Percentiles rank a stretch among this genome's conserved stretches.
Conservation (phyloP, 2,329 filamentous ascomycete genomes). For the Colletotrichum lentis region DNA sequence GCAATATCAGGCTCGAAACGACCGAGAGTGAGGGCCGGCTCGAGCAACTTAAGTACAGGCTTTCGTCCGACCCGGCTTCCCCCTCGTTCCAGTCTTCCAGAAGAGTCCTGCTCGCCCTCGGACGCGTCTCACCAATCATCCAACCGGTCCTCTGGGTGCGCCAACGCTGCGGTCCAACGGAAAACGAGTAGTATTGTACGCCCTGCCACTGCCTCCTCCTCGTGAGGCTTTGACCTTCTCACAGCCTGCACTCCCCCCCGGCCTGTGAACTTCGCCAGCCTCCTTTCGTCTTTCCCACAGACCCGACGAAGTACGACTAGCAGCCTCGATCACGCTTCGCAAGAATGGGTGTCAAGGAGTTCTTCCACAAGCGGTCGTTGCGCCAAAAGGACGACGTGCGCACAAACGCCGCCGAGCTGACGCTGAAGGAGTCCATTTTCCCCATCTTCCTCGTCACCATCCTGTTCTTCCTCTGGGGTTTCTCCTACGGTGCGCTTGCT, state of each 20-base stretch:
- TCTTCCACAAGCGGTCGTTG: slow-evolving; percentile 56
- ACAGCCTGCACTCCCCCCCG: neutral
- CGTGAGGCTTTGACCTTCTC: slow-evolving; percentile 5
- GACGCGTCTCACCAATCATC: neutral
- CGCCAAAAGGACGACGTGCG: slow-evolving; percentile 53
- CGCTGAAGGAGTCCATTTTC: slow-evolving; percentile 70
- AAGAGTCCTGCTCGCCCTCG: neutral
- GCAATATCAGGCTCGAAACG: slow-evolving; percentile 25
- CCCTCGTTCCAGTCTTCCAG: slow-evolving; percentile 26
- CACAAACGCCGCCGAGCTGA: slow-evolving; percentile 63
- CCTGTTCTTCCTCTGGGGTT: slow-evolving; percentile 39
- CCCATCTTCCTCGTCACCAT: slow-evolving; percentile 69
- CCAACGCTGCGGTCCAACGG: neutral
- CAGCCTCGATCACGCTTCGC: neutral
- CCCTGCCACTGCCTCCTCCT: neutral
- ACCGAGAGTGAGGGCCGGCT: slow-evolving; percentile 31
- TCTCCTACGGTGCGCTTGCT: slow-evolving; percentile 34
- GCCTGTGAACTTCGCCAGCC: neutral
- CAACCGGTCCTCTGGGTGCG: neutral
- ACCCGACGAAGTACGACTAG: neutral
- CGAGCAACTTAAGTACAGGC: slow-evolving; percentile 20
- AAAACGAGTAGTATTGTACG: too few species aligned
- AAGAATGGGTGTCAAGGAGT: slow-evolving; percentile 57
- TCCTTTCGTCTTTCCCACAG: too few species aligned
- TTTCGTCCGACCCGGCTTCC: slow-evolving; percentile 23